Base-by-base conservation (phyloP, 2,329 filamentous ascomycete genomes). In the Plenodomus tracheiphilus region DNA sequence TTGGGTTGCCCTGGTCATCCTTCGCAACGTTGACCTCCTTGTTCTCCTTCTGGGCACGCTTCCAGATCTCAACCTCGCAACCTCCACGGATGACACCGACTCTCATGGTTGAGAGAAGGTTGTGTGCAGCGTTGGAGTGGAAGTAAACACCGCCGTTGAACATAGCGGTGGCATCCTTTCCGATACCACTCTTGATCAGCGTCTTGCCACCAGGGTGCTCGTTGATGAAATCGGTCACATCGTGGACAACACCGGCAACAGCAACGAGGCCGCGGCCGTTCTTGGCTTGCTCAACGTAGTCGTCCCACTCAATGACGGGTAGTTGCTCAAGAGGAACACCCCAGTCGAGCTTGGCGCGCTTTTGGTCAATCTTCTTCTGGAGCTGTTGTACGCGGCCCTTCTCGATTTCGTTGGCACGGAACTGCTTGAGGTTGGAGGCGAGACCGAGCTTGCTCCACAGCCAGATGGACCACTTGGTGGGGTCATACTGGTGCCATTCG, bases 1-100 rank as follows among this genome's bases (percentile, higher is more conserved):
- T 91, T 57, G 88, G 86, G 73, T 90, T 83, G 42, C 91, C 92
- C 45, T 84, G 79, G 15, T 85, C 88, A 70, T 96, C 92, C 71
- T 89, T 91, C 72, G 90, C 83, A 59, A 88, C 86, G 49, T 86
- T 84, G 49, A 89, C 81, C 63, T 92, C 89, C 79, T 93, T 92
- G 79, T 72, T 73, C 56, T 73, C 71, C 50, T 62, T 61, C 53
- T 74, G 71, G 37, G 70, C 70, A 41, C 72, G 72, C 69, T 75
- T 75, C 73, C 73, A 75, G 59, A 75, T 75, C 62, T 75, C 73
- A 38, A 75, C 73, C 54, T 75, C 73, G 54, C 69, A 71, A 17
- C 73, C 73, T 46, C 73, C 73, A 41, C 73, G 73, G 45, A 75
- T 74, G 43, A 75, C 71, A 58, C 73, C 73, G 1, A 75, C 70